These are phyloP conservation scores for Fragosphaeria purpurea DNA, from an alignment of 2,329 filamentous ascomycete genomes.

Conservation along the genomic window DNA sequence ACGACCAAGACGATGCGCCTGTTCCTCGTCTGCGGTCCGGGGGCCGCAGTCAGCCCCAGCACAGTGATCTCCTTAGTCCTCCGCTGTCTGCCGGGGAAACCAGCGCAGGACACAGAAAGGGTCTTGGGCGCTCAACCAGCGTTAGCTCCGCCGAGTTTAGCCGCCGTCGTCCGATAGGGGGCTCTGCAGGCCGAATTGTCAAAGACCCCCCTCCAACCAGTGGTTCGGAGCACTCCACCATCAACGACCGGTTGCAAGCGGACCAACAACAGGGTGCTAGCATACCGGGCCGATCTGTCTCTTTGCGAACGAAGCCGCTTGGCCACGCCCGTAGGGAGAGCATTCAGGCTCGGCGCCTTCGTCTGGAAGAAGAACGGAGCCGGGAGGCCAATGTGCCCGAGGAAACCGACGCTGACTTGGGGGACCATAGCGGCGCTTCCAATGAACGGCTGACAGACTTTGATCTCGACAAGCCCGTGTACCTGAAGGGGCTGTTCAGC, in stretches of 20 bases:
- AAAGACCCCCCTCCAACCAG: constrained; percentile 65
- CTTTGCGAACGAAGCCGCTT: constrained; percentile 72
- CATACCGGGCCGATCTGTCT: constrained; percentile 42
- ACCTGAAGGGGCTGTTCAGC: constrained; percentile 91
- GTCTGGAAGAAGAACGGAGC: constrained; percentile 38
- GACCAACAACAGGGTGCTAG: constrained; percentile 42
- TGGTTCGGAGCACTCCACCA: constrained; percentile 65
- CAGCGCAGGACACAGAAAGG: constrained; percentile 52
- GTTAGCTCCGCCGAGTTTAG: constrained; percentile 81
- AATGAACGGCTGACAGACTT: constrained; percentile 55
- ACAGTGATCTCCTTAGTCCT: constrained; percentile 69
- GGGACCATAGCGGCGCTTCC: constrained; percentile 49
- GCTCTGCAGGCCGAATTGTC: constrained; percentile 27
- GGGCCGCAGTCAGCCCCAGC: constrained; percentile 58
- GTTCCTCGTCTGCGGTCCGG: constrained; percentile 33
- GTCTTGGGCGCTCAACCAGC: constrained; percentile 76
- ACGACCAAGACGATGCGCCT: constrained; percentile 43
- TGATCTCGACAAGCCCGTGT: constrained; percentile 86
- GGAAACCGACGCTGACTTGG: constrained; percentile 76
- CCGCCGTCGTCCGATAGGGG: constrained; percentile 40
- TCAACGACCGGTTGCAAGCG: constrained; percentile 40
- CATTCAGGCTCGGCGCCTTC: constrained; percentile 74
- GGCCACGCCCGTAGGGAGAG: constrained; percentile 85
- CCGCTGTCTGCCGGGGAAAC: constrained; percentile 51
- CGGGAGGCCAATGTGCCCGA: constrained; percentile 74